A percentile compares a stretch with the other conserved stretches of the same genome.
Conservation (phyloP, 352 stramenopile genomes). For the Globisporangium polare region DNA sequence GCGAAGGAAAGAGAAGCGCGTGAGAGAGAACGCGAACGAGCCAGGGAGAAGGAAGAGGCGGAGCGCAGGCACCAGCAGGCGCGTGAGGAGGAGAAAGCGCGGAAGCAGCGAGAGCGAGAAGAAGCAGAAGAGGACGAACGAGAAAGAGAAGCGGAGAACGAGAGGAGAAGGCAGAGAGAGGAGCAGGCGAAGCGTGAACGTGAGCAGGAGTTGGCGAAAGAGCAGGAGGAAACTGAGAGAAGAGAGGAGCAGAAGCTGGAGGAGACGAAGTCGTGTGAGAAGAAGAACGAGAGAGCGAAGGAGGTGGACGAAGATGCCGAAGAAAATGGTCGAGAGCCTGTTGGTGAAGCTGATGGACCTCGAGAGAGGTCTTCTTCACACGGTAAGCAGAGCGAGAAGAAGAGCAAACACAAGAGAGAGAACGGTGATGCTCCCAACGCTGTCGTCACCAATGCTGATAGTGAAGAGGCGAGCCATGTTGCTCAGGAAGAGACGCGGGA, state of each 20-base stretch:
- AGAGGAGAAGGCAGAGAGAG: slow-evolving; percentile 21
- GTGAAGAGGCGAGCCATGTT: neutral
- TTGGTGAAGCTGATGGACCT: neutral
- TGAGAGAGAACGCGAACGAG: neutral
- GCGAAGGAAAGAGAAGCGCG: slow-evolving; percentile 7
- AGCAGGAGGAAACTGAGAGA: slow-evolving; percentile 14
- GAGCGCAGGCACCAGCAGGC: slow-evolving; percentile 22
- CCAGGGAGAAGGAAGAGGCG: slow-evolving; percentile 12
- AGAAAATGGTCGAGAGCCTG: neutral
- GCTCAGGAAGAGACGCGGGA: neutral
- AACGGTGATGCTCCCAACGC: neutral
- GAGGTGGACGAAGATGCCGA: neutral
- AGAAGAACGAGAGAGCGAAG: slow-evolving; percentile 9
- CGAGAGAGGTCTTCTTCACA: neutral
- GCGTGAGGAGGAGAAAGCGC: slow-evolving; percentile 23
- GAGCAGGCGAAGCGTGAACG: slow-evolving; percentile 25
- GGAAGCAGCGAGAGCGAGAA: slow-evolving; percentile 6
- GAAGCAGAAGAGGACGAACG: slow-evolving; percentile 25
- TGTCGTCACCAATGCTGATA: neutral
- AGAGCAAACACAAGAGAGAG: neutral
- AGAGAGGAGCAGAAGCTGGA: slow-evolving; percentile 19
- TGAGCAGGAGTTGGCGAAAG: slow-evolving; percentile 20
- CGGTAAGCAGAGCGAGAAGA: neutral
- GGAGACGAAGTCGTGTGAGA: slow-evolving; percentile 7
- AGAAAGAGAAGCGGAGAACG: slow-evolving; percentile 18